phyloP scores from a whole-genome alignment of 257 asterid genomes.

The Jacaranda mimosifolia region DNA sequence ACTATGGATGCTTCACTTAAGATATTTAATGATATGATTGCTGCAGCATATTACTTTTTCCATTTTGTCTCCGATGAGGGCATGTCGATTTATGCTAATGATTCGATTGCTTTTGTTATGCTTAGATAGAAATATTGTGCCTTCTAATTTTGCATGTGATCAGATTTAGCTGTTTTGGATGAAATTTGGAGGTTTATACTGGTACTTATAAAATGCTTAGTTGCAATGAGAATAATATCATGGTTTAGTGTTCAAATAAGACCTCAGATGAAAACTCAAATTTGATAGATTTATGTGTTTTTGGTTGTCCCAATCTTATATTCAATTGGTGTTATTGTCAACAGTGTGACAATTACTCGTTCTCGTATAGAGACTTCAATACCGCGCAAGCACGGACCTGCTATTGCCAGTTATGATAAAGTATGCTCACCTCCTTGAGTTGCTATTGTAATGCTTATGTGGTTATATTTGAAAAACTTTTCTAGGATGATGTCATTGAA shows the following conservation, averaged over 20 bases:
- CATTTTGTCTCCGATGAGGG: background rate
- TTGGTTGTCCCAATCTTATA: slow-evolving; percentile 10
- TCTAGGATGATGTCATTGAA: slow-evolving; percentile 12
- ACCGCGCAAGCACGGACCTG: slow-evolving; percentile 98
- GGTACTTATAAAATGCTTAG: no score
- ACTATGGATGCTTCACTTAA: no score
- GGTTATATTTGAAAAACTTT: background rate
- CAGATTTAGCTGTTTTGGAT: slow-evolving; percentile 4
- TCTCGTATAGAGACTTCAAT: slow-evolving; percentile 90
- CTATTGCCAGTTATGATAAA: slow-evolving; percentile 92
- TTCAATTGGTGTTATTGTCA: slow-evolving; percentile 39
- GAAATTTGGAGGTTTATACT: background rate
- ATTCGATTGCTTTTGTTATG: background rate
- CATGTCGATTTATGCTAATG: background rate
- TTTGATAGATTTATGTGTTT: background rate
- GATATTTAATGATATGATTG: no score
- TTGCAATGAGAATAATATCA: no score
- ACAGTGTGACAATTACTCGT: slow-evolving; percentile 87
- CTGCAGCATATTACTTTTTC: background rate
- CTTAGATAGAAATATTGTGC: background rate
- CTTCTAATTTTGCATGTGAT: slow-evolving; percentile 5
- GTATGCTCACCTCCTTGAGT: slow-evolving; percentile 48
- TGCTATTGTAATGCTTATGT: background rate
- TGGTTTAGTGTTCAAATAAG: background rate
- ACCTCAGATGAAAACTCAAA: background rate